Conservation (phyloP, 257 asterid genomes). For the Lithospermum erythrorhizon region DNA sequence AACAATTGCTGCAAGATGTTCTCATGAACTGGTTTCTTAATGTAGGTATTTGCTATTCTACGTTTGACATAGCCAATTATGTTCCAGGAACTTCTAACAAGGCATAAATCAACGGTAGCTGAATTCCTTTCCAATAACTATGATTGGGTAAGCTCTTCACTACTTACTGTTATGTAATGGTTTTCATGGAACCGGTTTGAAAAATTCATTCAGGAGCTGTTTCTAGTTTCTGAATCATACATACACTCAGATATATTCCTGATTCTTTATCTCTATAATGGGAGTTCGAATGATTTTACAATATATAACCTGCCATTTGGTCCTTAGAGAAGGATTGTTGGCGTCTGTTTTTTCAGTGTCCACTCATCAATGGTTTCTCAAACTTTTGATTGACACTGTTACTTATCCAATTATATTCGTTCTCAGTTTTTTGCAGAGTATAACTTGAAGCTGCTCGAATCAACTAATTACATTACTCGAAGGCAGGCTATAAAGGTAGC, state of each 20-base stretch:
- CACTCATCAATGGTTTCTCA: no score
- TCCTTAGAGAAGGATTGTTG: no score
- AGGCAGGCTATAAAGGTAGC: slow-evolving; percentile 76
- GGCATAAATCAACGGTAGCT: slow-evolving; percentile 88
- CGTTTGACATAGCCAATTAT: background rate
- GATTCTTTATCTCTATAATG: no score
- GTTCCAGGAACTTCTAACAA: slow-evolving; percentile 71
- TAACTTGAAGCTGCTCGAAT: slow-evolving; percentile 82
- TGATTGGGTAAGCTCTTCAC: slow-evolving; percentile 42
- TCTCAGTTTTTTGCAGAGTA: slow-evolving; percentile 69
- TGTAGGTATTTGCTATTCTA: background rate
- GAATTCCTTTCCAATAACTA: slow-evolving; percentile 58
- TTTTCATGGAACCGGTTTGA: background rate
- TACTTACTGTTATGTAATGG: background rate
- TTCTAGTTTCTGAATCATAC: background rate
- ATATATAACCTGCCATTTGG: no score
- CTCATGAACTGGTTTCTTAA: background rate
- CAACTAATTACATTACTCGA: slow-evolving; percentile 75
- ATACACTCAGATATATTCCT: no score
- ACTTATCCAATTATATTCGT: slow-evolving; percentile 2
- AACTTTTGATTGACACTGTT: background rate
- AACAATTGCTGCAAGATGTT: background rate
- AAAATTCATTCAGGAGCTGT: background rate
- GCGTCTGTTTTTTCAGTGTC: no score
- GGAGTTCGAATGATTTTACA: no score